Evolutionary conservation across 2,329 filamentous ascomycete species (phyloP), one percentile per base, ranked within the genome.

Genomic region (Incumbomyces lentus): DNA sequence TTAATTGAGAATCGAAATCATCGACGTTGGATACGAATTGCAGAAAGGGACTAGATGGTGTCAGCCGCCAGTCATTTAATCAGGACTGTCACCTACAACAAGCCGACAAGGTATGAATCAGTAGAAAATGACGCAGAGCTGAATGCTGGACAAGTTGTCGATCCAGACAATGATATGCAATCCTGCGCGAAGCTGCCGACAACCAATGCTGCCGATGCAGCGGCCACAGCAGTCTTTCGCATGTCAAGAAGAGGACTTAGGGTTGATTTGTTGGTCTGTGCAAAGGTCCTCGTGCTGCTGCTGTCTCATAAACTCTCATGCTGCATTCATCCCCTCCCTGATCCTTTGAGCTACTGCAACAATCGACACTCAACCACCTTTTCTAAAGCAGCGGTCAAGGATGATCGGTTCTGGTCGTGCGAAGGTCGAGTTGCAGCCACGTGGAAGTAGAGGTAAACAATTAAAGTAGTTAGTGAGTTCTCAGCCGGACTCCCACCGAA

Each of bases 1-100:
- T 72, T 59, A 98, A 68, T 59, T 84, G 76, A 35, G 72, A 63
- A 64, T 98, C 92, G 62, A 98, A 98, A 7, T 82, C 78, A 45
- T 75, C 67, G 13, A 76, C 75, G 61, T 84, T 81, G 37, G 84
- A 84, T 57, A 96, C 92, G 63, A 76, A 86, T 54, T 79, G 72
- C 54, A 98, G 76, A 64, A 96, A 98, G 39, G 88, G 82, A 68
- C 89, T 94, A 60, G 39, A 51, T 16, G 22, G 13, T 42, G 49
- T 36, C 52, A 64, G 62, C 55, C n/a, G 34, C 12, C 56, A 55
- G 55, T 50, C 58, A 55, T 30, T 31, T 12, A 40, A 43, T 31
- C 30, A 30, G 34, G 14, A 13, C 29, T 22, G 31, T n/a, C 60
- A 73, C 78, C 59, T 73, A 86, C 83, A 83, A 89, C 49, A 77